phyloP scores from a whole-genome alignment of 371 early-diverging fungal species.

The Apophysomyces trapeziformis region DNA sequence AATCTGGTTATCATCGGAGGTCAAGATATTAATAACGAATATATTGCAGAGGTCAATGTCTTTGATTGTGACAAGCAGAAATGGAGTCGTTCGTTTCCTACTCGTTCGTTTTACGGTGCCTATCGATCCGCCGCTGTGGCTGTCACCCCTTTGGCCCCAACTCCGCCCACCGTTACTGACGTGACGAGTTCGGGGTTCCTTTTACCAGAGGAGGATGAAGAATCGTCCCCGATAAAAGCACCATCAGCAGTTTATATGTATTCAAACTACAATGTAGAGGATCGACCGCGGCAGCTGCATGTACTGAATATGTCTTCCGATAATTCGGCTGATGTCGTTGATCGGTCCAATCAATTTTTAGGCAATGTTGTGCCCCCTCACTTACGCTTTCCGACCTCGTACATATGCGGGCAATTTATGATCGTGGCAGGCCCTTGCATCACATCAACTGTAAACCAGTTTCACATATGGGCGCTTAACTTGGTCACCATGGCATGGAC shows the following conservation, averaged over 20 bases:
- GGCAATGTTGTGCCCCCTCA: slow-evolving; percentile 65
- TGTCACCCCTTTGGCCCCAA: slow-evolving; percentile 36
- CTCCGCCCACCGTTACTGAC: slow-evolving; percentile 21
- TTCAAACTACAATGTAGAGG: slow-evolving; percentile 70
- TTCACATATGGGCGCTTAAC: slow-evolving; percentile 78
- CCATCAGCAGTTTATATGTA: slow-evolving; percentile 51
- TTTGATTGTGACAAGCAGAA: slow-evolving; percentile 56
- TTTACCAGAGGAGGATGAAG: slow-evolving; percentile 22
- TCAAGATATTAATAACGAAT: slow-evolving; percentile 68
- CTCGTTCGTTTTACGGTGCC: slow-evolving; percentile 67
- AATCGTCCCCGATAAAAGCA: slow-evolving; percentile 20
- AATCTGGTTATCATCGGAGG: slow-evolving; percentile 70
- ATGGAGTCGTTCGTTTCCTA: slow-evolving; percentile 61
- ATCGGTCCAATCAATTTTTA: slow-evolving; percentile 59
- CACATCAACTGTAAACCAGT: slow-evolving; percentile 56
- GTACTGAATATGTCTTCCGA: slow-evolving; percentile 48
- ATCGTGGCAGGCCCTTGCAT: slow-evolving; percentile 75
- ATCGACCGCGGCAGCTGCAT: slow-evolving; percentile 66
- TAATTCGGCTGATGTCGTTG: slow-evolving; percentile 45
- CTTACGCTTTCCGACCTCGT: slow-evolving; percentile 72
- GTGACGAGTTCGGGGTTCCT: slow-evolving; percentile 1
- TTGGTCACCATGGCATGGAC: slow-evolving; percentile 64
- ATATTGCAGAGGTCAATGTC: slow-evolving; percentile 69
- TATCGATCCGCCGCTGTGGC: slow-evolving; percentile 72
- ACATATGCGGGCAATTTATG: slow-evolving; percentile 67